These are phyloP conservation scores for Claviceps pusilla DNA, from an alignment of 2,329 filamentous ascomycete species.

Conservation along the genomic window DNA sequence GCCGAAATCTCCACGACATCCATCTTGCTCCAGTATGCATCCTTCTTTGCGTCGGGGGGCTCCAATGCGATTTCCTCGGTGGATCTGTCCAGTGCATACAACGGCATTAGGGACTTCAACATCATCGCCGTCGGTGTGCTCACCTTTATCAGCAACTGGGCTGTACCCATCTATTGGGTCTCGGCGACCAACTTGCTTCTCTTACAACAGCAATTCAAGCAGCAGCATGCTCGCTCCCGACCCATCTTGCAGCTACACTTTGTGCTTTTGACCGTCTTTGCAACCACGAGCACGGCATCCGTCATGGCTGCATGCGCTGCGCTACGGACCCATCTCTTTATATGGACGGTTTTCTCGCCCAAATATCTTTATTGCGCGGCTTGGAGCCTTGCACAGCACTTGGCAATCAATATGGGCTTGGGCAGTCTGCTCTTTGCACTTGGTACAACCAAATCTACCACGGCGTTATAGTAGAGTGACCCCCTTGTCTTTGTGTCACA, in stretches of 20 bases:
- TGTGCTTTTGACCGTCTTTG: constrained; percentile 54
- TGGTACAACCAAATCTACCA: constrained; percentile 15
- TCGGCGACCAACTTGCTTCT: constrained; percentile 49
- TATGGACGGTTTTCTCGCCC: constrained; percentile 97
- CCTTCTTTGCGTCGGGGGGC: constrained; percentile 83
- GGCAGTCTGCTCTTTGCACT: constrained; percentile 45
- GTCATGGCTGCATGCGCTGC: constrained; percentile 83
- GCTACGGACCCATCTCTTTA: constrained; percentile 79
- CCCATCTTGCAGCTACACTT: constrained; percentile 37
- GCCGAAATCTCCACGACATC: constrained; percentile 52
- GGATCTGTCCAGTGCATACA: constrained; percentile 88
- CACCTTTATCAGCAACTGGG: constrained; percentile 84
- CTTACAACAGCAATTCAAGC: constrained; percentile 20
- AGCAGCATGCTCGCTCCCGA: constrained; percentile 11
- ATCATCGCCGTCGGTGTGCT: constrained; percentile 65
- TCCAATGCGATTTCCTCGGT: constrained; percentile 93
- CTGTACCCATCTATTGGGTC: constrained; percentile 77
- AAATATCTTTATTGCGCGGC: constrained; percentile 89
- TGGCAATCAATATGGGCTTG: constrained; percentile 52
- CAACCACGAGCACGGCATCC: constrained; percentile 46
- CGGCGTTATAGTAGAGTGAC: background rate
- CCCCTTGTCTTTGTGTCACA: background rate
- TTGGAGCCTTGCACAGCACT: constrained; percentile 74
- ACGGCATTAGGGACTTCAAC: constrained; percentile 72
- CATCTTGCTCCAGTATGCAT: constrained; percentile 62